phyloP scores from a whole-genome alignment of 495 filamentous ascomycete genomes.

The Penicillium cataractarum region DNA sequence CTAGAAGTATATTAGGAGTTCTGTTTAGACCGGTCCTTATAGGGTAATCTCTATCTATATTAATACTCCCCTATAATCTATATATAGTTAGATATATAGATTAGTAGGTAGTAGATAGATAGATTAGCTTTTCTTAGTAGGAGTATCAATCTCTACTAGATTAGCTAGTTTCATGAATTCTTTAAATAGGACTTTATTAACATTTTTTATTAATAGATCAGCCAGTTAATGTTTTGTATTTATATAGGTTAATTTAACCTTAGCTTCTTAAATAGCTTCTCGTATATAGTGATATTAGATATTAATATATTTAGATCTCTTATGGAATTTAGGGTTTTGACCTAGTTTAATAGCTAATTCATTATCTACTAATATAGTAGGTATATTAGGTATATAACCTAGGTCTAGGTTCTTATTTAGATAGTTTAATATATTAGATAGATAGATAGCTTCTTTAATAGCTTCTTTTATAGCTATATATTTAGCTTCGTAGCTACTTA shows the following conservation, averaged over 20 bases:
- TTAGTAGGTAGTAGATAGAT: neutral
- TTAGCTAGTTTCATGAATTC: neutral
- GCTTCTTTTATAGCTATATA: conserved; percentile 27
- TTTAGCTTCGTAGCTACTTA: conserved; percentile 8
- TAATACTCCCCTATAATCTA: neutral
- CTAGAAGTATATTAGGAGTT: neutral
- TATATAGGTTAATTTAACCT: neutral
- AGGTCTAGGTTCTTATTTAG: conserved; percentile 4
- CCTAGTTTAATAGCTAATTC: neutral
- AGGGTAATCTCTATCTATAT: neutral
- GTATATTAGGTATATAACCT: neutral
- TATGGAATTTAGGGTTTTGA: neutral
- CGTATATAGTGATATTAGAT: neutral
- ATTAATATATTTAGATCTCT: neutral
- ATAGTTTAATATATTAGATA: conserved; percentile 20
- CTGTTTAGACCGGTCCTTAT: too few relatives aligned
- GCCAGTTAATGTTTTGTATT: neutral
- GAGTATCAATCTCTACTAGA: neutral
- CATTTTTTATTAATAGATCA: neutral
- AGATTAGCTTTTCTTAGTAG: neutral
- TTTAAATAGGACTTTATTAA: neutral
- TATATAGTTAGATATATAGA: neutral
- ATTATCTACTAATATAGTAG: neutral
- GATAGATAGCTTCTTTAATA: conserved; percentile 24
- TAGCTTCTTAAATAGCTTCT: neutral